These are phyloP conservation scores for Tremella yokohamensis DNA, from an alignment of 768 basidiomycete species.

Conservation along the genomic window DNA sequence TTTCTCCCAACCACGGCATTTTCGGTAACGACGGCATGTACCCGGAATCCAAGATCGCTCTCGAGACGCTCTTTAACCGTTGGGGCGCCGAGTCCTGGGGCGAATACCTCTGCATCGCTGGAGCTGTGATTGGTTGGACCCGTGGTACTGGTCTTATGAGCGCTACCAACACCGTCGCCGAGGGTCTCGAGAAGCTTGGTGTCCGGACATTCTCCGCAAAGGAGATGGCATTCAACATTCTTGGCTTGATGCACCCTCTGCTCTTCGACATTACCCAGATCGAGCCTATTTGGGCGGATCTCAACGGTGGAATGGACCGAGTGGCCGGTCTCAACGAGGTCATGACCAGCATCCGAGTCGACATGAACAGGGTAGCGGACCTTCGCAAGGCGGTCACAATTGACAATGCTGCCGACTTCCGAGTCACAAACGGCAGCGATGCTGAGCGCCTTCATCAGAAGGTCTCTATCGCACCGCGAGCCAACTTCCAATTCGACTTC, in stretches of 20 bases:
- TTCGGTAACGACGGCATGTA: conserved; percentile 98
- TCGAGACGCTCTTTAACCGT: conserved; percentile 96
- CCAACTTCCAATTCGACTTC: conserved; percentile 97
- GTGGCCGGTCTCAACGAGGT: conserved; percentile 91
- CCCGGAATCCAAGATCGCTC: conserved; percentile 94
- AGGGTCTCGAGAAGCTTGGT: conserved; percentile 85
- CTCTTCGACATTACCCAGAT: conserved; percentile 99
- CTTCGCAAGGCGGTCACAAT: conserved; percentile 87
- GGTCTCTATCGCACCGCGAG: conserved; percentile 87
- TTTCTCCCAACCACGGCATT: conserved; percentile 96
- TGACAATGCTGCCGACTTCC: conserved; percentile 95
- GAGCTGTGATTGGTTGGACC: conserved; percentile 98
- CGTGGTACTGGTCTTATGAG: conserved; percentile 97
- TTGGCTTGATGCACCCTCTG: conserved; percentile 97
- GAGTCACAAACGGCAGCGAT: conserved; percentile 78
- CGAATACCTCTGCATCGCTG: conserved; percentile 94
- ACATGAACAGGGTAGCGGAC: conserved; percentile 79
- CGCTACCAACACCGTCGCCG: conserved; percentile 88
- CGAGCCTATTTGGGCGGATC: conserved; percentile 98
- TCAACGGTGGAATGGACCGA: conserved; percentile 97
- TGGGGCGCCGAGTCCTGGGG: conserved; percentile 99
- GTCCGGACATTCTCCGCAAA: conserved; percentile 98
- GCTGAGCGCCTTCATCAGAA: conserved; percentile 90
- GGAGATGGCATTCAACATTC: conserved; percentile 99
- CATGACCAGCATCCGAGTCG: conserved; percentile 75